phyloP scores from a whole-genome alignment of 1,284 basidiomycete genomes.

The Melanopsichium pennsylvanicum region DNA sequence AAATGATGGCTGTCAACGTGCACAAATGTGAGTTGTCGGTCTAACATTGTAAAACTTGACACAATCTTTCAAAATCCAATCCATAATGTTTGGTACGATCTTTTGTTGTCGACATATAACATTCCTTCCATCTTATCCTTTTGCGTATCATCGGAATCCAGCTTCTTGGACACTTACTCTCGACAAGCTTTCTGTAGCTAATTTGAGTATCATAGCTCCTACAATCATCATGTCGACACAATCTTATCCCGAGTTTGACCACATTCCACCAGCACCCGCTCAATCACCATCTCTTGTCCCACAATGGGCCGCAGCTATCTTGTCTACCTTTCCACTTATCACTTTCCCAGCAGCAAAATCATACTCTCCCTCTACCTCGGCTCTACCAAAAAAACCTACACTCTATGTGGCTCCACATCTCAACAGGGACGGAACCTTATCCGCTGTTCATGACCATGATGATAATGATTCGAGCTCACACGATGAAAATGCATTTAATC shows the following conservation, averaged over 20 bases:
- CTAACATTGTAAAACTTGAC: no score
- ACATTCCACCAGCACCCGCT: slow-evolving; percentile 44
- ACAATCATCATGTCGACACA: slow-evolving; percentile 21
- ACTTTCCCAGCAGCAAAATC: slow-evolving; percentile 35
- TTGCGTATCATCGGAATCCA: no score
- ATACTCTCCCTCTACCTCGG: slow-evolving; percentile 11
- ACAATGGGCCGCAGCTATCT: slow-evolving; percentile 31
- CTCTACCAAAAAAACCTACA: slow-evolving; percentile 22
- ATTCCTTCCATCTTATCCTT: no score
- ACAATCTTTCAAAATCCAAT: no score
- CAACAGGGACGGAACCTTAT: slow-evolving; percentile 30
- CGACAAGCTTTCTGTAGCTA: no score
- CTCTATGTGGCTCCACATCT: slow-evolving; percentile 49
- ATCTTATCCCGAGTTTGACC: slow-evolving; percentile 46
- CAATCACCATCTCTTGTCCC: slow-evolving; percentile 33
- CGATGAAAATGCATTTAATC: background rate
- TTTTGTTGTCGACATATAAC: no score
- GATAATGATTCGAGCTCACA: background rate
- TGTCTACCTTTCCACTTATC: slow-evolving; percentile 41
- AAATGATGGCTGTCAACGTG: no score
- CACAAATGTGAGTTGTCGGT: no score
- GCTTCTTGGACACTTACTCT: no score
- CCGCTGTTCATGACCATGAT: slow-evolving; percentile 6
- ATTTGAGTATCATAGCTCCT: no score
- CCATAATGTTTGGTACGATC: no score